Evolutionary conservation across 139 green algal genomes (phyloP).

Genomic region (Coelastrella sp.): DNA sequence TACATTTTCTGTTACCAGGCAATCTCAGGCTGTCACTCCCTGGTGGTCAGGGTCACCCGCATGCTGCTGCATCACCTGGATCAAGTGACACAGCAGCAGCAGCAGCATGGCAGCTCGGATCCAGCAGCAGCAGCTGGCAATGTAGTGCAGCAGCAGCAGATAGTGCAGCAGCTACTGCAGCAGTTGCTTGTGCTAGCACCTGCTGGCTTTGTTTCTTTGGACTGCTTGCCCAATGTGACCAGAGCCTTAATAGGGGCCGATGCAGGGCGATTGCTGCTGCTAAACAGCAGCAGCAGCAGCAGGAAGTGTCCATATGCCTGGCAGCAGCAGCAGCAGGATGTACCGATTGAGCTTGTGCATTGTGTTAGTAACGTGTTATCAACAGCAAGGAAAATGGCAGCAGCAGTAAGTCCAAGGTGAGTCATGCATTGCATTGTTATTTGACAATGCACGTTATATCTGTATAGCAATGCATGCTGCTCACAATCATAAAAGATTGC

Average conservation of each 20-base stretch:
- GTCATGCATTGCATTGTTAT: neutral
- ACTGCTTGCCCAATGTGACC: constrained; percentile 22
- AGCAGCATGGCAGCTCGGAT: constrained; percentile 22
- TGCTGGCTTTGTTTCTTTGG: constrained; percentile 18
- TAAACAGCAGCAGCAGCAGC: constrained; percentile 11
- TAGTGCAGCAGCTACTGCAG: constrained; percentile 10
- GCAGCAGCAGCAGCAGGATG: constrained; percentile 4
- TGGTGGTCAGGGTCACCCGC: neutral
- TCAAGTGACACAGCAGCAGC: neutral
- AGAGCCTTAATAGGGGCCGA: constrained; percentile 5
- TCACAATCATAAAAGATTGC: too few species aligned
- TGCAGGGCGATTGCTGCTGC: neutral
- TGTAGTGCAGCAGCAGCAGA: neutral
- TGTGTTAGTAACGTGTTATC: neutral
- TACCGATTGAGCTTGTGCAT: neutral
- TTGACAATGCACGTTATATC: too few species aligned
- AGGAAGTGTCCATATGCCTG: neutral
- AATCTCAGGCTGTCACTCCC: neutral
- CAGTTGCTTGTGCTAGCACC: constrained; percentile 27
- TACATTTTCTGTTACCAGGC: neutral
- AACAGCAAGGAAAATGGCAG: neutral
- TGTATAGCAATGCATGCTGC: too few species aligned
- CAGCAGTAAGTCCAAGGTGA: constrained; percentile 27
- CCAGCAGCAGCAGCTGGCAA: neutral
- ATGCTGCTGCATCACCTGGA: neutral